phyloP scores from a whole-genome alignment of 2,329 filamentous ascomycete genomes.

The Cadophora sp. region DNA sequence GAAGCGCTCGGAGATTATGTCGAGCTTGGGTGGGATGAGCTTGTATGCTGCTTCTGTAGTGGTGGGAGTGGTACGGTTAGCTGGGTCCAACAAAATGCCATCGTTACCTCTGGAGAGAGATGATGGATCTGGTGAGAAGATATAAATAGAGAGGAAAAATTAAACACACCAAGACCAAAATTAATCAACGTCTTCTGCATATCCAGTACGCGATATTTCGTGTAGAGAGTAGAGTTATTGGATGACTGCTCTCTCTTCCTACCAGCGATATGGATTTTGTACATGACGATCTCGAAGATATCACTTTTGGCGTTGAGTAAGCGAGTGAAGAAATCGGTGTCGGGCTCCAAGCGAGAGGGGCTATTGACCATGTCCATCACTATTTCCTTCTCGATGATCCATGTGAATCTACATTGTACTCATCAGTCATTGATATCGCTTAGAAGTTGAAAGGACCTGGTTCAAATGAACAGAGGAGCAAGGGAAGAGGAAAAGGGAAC shows the following conservation, averaged over 20 bases:
- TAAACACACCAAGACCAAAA: not conserved
- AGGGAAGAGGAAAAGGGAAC: no score
- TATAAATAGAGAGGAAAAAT: not conserved
- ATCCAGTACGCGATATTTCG: not conserved
- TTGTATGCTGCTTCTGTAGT: not conserved
- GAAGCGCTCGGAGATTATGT: not conserved
- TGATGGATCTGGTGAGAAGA: not conserved
- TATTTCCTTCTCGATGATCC: constrained; percentile 8
- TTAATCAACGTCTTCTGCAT: not conserved
- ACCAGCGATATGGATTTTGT: constrained; percentile 9
- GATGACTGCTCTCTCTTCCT: constrained; percentile 10
- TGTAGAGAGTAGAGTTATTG: not conserved
- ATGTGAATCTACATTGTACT: not conserved
- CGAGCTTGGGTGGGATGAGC: not conserved
- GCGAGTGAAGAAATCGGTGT: constrained; percentile 10
- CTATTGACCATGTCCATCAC: constrained; percentile 5
- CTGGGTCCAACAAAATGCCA: not conserved
- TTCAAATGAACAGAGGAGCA: no score
- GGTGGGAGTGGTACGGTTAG: not conserved
- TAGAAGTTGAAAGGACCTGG: no score
- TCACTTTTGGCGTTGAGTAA: not conserved
- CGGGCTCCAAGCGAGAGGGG: not conserved
- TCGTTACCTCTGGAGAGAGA: no score
- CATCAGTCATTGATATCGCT: no score
- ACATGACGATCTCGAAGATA: constrained; percentile 14